Conservation (phyloP, 331 rosid genomes). For the Quercus tomentella region DNA sequence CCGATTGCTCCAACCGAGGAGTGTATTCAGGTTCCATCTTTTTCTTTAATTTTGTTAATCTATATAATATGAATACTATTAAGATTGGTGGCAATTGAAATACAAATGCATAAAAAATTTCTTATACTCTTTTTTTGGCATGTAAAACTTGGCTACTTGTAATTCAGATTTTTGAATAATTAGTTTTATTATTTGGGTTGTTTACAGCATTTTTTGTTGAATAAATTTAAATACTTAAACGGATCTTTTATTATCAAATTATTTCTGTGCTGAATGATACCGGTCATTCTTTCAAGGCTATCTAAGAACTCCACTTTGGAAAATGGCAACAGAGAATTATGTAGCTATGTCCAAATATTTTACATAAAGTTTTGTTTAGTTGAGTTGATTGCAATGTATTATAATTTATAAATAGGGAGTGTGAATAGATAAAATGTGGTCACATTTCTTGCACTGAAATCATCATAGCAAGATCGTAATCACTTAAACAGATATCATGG, state of each 20-base stretch:
- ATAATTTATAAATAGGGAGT: too few species aligned
- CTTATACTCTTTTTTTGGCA: background rate
- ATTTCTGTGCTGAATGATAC: background rate
- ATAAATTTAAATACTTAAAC: background rate
- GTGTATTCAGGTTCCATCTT: slow-evolving; percentile 70
- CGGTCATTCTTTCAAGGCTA: background rate
- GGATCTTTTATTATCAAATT: background rate
- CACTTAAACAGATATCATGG: too few species aligned
- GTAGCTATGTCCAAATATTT: background rate
- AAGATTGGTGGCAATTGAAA: background rate
- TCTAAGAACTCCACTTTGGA: background rate
- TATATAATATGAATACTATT: background rate
- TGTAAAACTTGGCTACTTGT: background rate
- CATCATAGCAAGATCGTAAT: too few species aligned
- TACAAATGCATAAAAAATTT: background rate
- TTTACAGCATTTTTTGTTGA: background rate
- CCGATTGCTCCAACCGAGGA: slow-evolving; percentile 97
- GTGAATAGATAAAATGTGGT: too few species aligned
- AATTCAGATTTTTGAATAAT: background rate
- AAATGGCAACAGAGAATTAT: background rate
- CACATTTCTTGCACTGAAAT: too few species aligned
- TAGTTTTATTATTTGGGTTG: background rate
- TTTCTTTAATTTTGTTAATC: slow-evolving; percentile 7
- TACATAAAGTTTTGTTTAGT: background rate
- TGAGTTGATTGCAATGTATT: background rate